Base-by-base conservation (phyloP, 345 rosid genomes). In the Noccaea bulbosa region DNA sequence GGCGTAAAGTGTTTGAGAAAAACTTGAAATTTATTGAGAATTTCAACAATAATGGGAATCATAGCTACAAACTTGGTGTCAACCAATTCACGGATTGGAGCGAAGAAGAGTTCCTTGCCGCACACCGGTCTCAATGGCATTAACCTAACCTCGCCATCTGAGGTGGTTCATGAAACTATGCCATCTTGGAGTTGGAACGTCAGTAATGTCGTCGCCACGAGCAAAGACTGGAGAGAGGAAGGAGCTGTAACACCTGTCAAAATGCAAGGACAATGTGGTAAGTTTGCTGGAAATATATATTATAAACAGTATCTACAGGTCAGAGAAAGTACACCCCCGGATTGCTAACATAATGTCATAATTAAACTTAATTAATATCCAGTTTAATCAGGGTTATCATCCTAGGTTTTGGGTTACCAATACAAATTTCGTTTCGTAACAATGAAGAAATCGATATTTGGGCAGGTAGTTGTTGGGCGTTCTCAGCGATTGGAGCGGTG, bases 381-480 rank as follows among this genome's bases (percentile, higher is more conserved):
- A 55, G 1, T n/a, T 2, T 2, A 27, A 27, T 55, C 5, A 17
- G 37, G 41, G 61, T 33, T 3, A 27, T 14, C 12, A 34, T 55
- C 7, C 38, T 34, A 55, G 60, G 43, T 34, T 11, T 5, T n/a
- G 10, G 37, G 38, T n/a, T 10, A 50, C 15, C 2, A 7, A 30
- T 33, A 33, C 41, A 11, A 51, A 8, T 5, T 51, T 27, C 35
- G 16, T 49, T 17, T 3, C 6, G 11, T 4, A 20, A 48, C 15
- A 39, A 41, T 14, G 5, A 54, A 39, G 2, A 35, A 22, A 35
- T 15, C 38, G 22, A 57, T 48, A 33, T 49, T 61, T 47, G 14
- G 20, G 37, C 74, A 83, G 92, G 85, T 6, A 47, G 74, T 78
- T 87, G 92, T 52, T 85, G 88, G 92, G 89, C 89, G 24, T 87